Conservation (phyloP, 164 flowering plant species). For the Stephania cephalantha region DNA sequence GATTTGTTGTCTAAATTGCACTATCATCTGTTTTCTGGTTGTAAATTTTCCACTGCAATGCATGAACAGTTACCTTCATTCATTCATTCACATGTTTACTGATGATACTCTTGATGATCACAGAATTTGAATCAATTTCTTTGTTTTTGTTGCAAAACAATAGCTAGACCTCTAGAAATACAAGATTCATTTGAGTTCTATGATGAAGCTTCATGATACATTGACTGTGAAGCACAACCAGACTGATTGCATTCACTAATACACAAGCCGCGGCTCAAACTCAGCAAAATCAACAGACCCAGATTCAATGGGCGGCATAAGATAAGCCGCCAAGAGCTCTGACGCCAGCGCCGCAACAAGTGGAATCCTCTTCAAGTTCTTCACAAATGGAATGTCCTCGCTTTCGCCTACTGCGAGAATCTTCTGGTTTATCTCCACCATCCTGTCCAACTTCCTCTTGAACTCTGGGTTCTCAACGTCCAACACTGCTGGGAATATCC, state of each 20-base stretch:
- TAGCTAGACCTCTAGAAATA: not conserved
- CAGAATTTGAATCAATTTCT: not conserved
- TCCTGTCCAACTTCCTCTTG: conserved; percentile 84
- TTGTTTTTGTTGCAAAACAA: not conserved
- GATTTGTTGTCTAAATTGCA: no score
- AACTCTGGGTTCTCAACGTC: conserved; percentile 99
- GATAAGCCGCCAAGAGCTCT: conserved; percentile 82
- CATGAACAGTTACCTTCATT: not conserved
- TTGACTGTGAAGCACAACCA: not conserved
- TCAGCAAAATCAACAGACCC: conserved; percentile 94
- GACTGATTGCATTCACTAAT: conserved; percentile 20
- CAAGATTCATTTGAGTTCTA: not conserved
- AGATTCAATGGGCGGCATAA: conserved; percentile 94
- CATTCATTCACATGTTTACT: not conserved
- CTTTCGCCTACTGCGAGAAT: conserved; percentile 61
- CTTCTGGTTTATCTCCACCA: conserved; percentile 82
- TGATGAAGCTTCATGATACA: not conserved
- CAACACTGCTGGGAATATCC: conserved; percentile 92
- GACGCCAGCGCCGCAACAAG: conserved; percentile 68
- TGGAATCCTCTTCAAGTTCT: conserved; percentile 88
- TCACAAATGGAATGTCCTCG: conserved; percentile 58
- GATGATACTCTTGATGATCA: not conserved
- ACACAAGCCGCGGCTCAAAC: conserved; percentile 82
- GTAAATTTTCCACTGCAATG: not conserved
- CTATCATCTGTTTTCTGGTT: no score